These are phyloP conservation scores for Xylaria polymorpha DNA, from an alignment of 2,329 filamentous ascomycete species.

Conservation along the genomic window DNA sequence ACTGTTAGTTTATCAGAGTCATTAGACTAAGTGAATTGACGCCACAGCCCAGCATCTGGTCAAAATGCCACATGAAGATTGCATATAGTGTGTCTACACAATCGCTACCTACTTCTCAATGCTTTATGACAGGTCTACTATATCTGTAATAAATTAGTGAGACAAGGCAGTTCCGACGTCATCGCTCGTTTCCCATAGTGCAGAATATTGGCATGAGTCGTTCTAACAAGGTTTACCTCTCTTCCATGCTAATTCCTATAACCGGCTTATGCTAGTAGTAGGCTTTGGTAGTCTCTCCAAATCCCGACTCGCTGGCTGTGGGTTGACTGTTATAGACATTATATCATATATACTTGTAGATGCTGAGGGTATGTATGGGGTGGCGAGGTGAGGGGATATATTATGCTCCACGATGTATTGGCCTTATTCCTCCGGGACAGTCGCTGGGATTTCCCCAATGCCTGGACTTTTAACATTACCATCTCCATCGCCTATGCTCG, in stretches of 20 bases:
- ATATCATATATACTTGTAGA: conserved; percentile 41
- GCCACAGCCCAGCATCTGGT: background rate
- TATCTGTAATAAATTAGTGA: background rate
- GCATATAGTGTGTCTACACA: background rate
- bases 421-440: conserved; percentile 40
- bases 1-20: background rate
- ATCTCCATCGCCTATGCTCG: conserved; percentile 41
- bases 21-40: background rate
- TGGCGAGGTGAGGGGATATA: conserved; percentile 7
- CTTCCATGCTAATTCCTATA: conserved; percentile 23
- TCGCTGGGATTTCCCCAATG: conserved; percentile 42
- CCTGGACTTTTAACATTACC: conserved; percentile 41
- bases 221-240: background rate
- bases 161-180: background rate
- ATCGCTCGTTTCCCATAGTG: background rate
- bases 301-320: conserved; percentile 19
- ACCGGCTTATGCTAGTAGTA: conserved; percentile 13
- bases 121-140: background rate
- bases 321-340: conserved; percentile 38
- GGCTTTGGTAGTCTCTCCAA: conserved; percentile 11
- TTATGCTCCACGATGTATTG: background rate
- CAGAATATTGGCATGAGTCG: background rate
- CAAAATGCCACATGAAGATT: background rate
- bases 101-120: background rate
- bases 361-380: conserved; percentile 27